Percentiles rank a stretch among this genome's conserved stretches.
phyloP scores from a whole-genome alignment of 805 yeast genomes.

The Candida nonsorbophila region DNA sequence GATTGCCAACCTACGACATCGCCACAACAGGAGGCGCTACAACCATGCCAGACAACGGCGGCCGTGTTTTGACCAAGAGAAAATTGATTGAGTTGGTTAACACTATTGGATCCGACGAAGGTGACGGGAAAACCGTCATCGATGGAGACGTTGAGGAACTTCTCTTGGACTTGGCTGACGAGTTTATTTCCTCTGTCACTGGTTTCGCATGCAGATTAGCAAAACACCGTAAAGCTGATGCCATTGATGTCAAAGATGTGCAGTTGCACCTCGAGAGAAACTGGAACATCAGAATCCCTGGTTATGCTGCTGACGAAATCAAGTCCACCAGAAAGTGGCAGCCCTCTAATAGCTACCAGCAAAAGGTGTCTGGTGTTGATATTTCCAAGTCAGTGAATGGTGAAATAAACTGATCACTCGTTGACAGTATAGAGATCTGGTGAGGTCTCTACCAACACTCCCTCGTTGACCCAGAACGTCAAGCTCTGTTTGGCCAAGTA shows the following conservation, averaged over 20 bases:
- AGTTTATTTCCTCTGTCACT: constrained; percentile 86
- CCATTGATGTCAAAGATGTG: constrained; percentile 81
- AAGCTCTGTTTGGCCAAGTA: constrained; percentile 31
- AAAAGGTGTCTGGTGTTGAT: constrained; percentile 64
- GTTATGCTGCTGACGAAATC: constrained; percentile 87
- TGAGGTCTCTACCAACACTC: constrained; percentile 42
- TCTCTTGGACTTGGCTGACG: constrained; percentile 89
- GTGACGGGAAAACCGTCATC: constrained; percentile 83
- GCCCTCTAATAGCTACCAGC: constrained; percentile 57
- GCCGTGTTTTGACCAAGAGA: constrained; percentile 81
- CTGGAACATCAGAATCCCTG: constrained; percentile 94
- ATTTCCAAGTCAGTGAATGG: constrained; percentile 58
- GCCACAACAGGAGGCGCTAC: constrained; percentile 22
- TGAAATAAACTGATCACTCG: too few relatives aligned
- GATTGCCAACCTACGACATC: constrained; percentile 77
- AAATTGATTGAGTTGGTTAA: constrained; percentile 84
- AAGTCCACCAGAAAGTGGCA: constrained; percentile 70
- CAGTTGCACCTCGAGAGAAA: constrained; percentile 88
- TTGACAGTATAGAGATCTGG: constrained; percentile 30
- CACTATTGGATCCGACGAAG: constrained; percentile 78
- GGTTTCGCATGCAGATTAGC: constrained; percentile 93
- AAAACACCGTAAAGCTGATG: constrained; percentile 86
- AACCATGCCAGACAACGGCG: constrained; percentile 50
- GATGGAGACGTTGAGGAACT: constrained; percentile 97
- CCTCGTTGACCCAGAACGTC: constrained; percentile 61